phyloP scores from a whole-genome alignment of 2,329 filamentous ascomycete species.

The Pseudodiploospora longispora region DNA sequence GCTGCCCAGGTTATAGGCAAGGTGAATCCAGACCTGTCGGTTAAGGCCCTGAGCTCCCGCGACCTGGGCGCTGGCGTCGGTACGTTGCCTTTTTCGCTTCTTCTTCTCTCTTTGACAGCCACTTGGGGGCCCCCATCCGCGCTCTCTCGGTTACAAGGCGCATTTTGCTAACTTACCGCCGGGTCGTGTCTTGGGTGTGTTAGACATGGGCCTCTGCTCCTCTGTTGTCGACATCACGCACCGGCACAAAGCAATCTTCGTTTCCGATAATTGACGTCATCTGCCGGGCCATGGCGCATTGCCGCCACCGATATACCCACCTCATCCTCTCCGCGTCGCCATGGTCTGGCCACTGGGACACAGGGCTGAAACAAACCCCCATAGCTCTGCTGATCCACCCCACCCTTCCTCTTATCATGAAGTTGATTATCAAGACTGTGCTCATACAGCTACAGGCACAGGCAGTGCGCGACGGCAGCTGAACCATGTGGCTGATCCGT shows the following conservation, averaged over 20 bases:
- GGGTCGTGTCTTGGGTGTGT: too few relatives aligned
- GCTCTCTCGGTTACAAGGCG: neutral
- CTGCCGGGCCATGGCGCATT: conserved; percentile 19
- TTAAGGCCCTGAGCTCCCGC: conserved; percentile 61
- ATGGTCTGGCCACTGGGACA: conserved; percentile 27
- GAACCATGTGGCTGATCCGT: too few relatives aligned
- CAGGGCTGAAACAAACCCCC: too few relatives aligned
- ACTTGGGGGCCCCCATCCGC: neutral
- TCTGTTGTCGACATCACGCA: conserved; percentile 83
- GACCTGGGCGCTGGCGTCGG: conserved; percentile 64
- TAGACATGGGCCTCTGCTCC: conserved; percentile 69
- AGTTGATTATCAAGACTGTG: too few relatives aligned
- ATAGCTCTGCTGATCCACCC: too few relatives aligned
- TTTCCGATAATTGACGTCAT: conserved; percentile 44
- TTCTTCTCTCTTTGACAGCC: neutral
- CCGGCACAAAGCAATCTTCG: conserved; percentile 69
- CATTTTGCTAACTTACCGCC: too few relatives aligned
- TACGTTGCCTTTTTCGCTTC: conserved; percentile 35
- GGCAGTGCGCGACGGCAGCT: too few relatives aligned
- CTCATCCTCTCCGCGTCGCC: conserved; percentile 26
- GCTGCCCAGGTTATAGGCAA: conserved; percentile 73
- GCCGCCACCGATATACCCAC: conserved; percentile 10
- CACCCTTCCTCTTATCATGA: too few relatives aligned
- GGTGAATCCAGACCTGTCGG: conserved; percentile 62
- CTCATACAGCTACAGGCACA: too few relatives aligned